A percentile compares a stretch with the other conserved stretches of the same genome.
Evolutionary conservation across 2,329 filamentous ascomycete species (phyloP).

Genomic region (Amylocarpus encephaloides): DNA sequence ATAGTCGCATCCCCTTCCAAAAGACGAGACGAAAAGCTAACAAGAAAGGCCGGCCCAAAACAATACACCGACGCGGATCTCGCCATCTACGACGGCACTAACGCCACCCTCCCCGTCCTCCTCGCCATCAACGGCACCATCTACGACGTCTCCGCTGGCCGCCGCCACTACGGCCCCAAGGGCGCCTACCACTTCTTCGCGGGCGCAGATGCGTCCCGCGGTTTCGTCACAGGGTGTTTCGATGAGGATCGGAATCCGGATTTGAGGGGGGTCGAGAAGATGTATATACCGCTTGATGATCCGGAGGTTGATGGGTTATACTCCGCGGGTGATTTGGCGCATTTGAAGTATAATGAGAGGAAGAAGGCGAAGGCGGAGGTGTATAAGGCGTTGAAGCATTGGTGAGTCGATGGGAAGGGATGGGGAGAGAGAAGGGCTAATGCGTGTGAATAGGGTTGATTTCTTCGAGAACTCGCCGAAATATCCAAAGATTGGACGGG

Average conservation of each 20-base stretch:
- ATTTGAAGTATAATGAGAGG: conserved; percentile 55
- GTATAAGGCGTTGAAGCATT: conserved; percentile 64
- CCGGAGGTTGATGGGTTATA: conserved; percentile 54
- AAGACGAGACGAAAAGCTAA: not conserved
- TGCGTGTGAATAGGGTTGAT: conserved; percentile 42
- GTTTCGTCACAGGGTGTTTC: conserved; percentile 59
- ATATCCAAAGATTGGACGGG: conserved; percentile 73
- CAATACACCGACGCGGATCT: conserved; percentile 72
- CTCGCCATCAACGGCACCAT: conserved; percentile 83
- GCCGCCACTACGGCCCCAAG: conserved; percentile 70
- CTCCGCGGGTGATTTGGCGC: conserved; percentile 46
- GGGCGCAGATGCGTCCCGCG: conserved; percentile 78
- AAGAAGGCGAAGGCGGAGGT: conserved; percentile 59
- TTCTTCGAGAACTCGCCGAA: conserved; percentile 77
- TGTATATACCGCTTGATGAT: conserved; percentile 66
- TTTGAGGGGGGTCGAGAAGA: conserved; percentile 78
- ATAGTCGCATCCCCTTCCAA: too few relatives aligned
- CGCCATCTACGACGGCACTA: conserved; percentile 66
- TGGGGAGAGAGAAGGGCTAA: not conserved
- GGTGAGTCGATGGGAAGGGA: conserved; percentile 1
- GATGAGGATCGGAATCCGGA: conserved; percentile 70
- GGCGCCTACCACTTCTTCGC: conserved; percentile 84
- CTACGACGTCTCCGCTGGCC: conserved; percentile 71
- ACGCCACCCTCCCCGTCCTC: conserved; percentile 73
- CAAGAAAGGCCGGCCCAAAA: conserved; percentile 49